phyloP scores from a whole-genome alignment of 495 filamentous ascomycete species.

The Sabuloglossum arenarium region DNA sequence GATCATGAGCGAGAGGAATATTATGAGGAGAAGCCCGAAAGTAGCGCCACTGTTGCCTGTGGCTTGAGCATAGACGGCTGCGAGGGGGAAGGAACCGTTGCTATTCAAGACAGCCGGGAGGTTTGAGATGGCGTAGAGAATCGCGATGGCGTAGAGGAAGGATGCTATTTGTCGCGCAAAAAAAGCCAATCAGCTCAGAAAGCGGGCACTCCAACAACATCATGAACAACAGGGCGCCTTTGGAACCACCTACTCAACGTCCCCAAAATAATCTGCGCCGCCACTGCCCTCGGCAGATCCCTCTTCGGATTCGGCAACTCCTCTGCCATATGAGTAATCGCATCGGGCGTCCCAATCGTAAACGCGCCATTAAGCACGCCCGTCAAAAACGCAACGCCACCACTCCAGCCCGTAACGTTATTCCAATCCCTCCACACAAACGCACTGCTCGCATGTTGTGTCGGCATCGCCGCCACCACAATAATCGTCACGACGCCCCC shows the following conservation, averaged over 20 bases:
- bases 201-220: too few relatives aligned
- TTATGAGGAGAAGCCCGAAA: constrained; percentile 47
- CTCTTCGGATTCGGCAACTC: constrained; percentile 47
- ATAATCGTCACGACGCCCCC: constrained; percentile 53
- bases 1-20: constrained; percentile 41
- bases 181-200: constrained; percentile 21
- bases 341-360: constrained; percentile 61
- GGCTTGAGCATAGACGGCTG: constrained; percentile 60
- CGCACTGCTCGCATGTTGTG: constrained; percentile 29
- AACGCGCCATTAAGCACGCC: constrained; percentile 79
- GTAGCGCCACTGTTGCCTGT: constrained; percentile 36
- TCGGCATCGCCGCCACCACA: constrained; percentile 58
- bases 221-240: too few relatives aligned
- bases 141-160: constrained; percentile 33
- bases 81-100: constrained; percentile 45
- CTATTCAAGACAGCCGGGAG: constrained; percentile 19
- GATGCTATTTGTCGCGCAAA: constrained; percentile 31
- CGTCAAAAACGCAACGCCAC: constrained; percentile 57
- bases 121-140: constrained; percentile 43
- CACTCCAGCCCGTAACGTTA: constrained; percentile 46
- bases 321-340: constrained; percentile 60
- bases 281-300: constrained; percentile 37
- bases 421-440: constrained; percentile 44
- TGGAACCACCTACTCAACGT: constrained; percentile 5
- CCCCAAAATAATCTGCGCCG: constrained; percentile 18